Evolutionary conservation across 495 filamentous ascomycete genomes (phyloP).

Genomic region (Aspergillus egyptiacus): DNA sequence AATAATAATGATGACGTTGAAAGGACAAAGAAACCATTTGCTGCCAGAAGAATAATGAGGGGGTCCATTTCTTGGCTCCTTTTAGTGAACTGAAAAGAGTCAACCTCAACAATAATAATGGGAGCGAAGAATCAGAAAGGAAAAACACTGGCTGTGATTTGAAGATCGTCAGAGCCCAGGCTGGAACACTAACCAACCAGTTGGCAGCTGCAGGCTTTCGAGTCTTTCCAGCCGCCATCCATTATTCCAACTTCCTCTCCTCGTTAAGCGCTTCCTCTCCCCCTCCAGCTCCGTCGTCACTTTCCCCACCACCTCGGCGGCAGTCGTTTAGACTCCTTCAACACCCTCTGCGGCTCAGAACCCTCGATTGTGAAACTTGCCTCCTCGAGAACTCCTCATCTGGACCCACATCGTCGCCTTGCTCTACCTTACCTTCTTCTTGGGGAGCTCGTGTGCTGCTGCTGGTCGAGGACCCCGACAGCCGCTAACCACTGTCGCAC

Average conservation of each 20-base stretch:
- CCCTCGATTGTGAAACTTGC: background rate
- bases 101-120: background rate
- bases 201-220: background rate
- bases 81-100: background rate
- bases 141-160: background rate
- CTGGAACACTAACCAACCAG: too few species aligned
- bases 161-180: background rate
- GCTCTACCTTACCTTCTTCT: too few species aligned
- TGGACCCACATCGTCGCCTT: conserved; percentile 5
- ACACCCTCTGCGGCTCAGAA: conserved; percentile 1
- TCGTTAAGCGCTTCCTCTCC: conserved; percentile 3
- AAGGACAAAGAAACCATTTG: background rate
- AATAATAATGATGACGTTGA: background rate
- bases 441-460: background rate
- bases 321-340: conserved; percentile 3
- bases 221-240: background rate
- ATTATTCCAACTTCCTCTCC: background rate
- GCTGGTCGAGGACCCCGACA: conserved; percentile 2
- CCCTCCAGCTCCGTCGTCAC: conserved; percentile 3
- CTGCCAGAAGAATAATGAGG: background rate
- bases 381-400: background rate
- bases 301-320: conserved; percentile 18
- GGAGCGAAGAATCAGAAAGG: background rate
- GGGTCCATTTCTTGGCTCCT: background rate
- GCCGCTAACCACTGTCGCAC: conserved; percentile 16